Conservation (phyloP, 805 yeast genomes). For the Maudiozyma saulgeensis region DNA sequence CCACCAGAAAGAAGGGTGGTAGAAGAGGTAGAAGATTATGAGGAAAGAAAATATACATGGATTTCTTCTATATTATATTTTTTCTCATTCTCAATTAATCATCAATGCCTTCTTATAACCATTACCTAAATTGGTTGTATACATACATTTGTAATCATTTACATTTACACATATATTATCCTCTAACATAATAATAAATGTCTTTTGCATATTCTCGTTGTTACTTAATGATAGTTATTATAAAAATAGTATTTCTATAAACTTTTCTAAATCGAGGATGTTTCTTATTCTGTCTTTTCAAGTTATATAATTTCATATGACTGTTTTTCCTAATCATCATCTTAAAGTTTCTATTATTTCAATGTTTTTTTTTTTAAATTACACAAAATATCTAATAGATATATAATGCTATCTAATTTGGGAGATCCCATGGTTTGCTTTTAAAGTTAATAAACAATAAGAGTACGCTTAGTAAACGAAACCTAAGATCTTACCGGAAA, state of each 20-base stretch:
- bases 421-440: neutral
- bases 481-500: constrained; percentile 96
- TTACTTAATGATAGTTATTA: neutral
- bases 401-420: constrained; percentile 1
- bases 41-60: constrained; percentile 9
- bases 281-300: too few species aligned
- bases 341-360: neutral
- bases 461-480: constrained; percentile 65
- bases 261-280: too few species aligned
- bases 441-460: neutral
- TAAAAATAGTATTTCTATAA: too few species aligned
- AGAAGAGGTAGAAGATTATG: constrained; percentile 99
- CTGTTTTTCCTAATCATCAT: neutral
- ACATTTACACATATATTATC: neutral
- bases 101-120: too few species aligned
- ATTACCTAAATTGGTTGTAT: neutral
- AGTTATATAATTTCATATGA: neutral
- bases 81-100: neutral
- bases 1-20: constrained; percentile 99
- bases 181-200: neutral
- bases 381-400: constrained; percentile 1
- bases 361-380: constrained; percentile 1
- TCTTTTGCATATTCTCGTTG: neutral
- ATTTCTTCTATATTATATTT: neutral
- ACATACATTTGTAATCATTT: neutral